phyloP scores from a whole-genome alignment of 805 yeast genomes.

The Nakazawaea pomicola region DNA sequence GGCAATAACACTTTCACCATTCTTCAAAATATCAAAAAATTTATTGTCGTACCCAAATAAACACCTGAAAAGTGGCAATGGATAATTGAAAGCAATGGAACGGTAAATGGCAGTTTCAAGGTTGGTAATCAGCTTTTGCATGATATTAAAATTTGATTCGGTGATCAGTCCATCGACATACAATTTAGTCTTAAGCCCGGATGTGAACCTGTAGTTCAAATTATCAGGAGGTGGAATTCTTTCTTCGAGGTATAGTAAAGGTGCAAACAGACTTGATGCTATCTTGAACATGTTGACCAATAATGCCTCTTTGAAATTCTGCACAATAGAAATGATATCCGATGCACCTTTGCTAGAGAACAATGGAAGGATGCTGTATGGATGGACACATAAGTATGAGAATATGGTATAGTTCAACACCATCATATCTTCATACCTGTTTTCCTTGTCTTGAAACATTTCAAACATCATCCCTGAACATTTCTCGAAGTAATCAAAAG shows the following conservation, averaged over 20 bases:
- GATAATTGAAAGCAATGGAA: neutral
- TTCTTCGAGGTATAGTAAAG: conserved; percentile 2
- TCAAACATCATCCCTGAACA: neutral
- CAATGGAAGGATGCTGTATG: neutral
- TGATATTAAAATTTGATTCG: neutral
- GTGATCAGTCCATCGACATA: neutral
- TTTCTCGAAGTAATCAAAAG: neutral
- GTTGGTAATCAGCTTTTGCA: neutral
- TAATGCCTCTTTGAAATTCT: neutral
- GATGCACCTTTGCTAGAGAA: neutral
- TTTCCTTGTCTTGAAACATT: neutral
- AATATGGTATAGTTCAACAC: neutral
- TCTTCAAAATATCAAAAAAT: neutral
- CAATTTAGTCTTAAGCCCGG: neutral
- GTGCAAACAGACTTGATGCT: neutral
- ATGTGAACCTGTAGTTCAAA: neutral
- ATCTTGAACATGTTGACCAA: neutral
- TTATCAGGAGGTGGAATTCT: neutral
- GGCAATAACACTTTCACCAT: neutral
- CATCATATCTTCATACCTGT: neutral
- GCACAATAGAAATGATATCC: conserved; percentile 3
- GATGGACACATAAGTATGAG: neutral
- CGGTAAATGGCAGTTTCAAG: neutral
- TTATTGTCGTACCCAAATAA: neutral
- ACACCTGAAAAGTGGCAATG: conserved; percentile 2